These are phyloP conservation scores for Stephania japonica DNA, from an alignment of 164 flowering plant genomes.

Conservation along the genomic window DNA sequence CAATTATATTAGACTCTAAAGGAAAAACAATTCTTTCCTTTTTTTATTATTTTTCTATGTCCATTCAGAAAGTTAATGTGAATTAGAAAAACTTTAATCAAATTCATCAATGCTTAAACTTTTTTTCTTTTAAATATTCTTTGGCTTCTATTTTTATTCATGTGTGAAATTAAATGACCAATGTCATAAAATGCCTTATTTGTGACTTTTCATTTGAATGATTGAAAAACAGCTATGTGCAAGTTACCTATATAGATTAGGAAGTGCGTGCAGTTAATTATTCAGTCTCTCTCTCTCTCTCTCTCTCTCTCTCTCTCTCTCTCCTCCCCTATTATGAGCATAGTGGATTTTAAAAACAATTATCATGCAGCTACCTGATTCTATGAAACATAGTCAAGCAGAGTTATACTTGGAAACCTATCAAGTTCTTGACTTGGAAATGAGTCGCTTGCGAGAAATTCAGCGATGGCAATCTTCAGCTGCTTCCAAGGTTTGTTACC, in stretches of 20 bases:
- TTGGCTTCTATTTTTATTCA: too few relatives aligned
- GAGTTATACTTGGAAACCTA: conserved; percentile 91
- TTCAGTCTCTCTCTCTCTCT: not conserved
- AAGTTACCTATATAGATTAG: not conserved
- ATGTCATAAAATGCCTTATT: too few relatives aligned
- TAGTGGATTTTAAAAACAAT: not conserved
- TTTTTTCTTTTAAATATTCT: too few relatives aligned
- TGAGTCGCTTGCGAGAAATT: conserved; percentile 97
- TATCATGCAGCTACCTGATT: conserved; percentile 86
- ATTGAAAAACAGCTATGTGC: not conserved
- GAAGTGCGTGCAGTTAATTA: not conserved
- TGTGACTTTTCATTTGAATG: not conserved
- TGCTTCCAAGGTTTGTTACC: conserved; percentile 64
- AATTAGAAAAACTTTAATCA: too few relatives aligned
- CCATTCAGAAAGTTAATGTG: too few relatives aligned
- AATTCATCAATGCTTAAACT: too few relatives aligned
- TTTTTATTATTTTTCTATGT: too few relatives aligned
- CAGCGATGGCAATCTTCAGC: conserved; percentile 98
- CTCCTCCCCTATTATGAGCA: not conserved
- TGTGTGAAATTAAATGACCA: too few relatives aligned
- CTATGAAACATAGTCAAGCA: conserved; percentile 98
- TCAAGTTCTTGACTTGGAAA: conserved; percentile 97
- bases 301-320: not conserved
- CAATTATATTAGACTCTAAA: too few relatives aligned
- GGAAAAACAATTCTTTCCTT: too few relatives aligned